Base-by-base conservation (phyloP, 225 moss, liverwort and hornwort species). In the Rhytidiadelphus loreus region DNA sequence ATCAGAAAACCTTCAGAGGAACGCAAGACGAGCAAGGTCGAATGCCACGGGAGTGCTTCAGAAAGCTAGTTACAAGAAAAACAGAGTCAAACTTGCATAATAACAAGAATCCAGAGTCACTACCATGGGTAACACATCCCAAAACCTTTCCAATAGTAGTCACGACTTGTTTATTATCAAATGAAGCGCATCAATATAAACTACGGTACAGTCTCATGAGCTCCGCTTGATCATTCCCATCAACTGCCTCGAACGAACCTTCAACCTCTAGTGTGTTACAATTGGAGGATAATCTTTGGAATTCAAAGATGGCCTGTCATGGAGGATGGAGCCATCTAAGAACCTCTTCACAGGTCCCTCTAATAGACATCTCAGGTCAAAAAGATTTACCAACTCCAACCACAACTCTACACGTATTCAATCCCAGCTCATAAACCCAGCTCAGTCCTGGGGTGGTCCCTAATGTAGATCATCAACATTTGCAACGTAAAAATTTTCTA, bases 201-300 rank as follows among this genome's bases (percentile, higher is more conserved):
- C 84, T 69, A 88, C 83, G 80, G 83, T 83, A 90, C 90, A 88
- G 77, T 68, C 87, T 87, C 87, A 61, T 37, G 73, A 86, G 79
- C 88, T 89, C 92, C 86, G 52, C 56, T 58, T 58, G 70, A 77
- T 66, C 86, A 68, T 90, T 75, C 81, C 81, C 80, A 86, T 43
- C 53, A 80, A 74, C 73, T 80, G 83, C 79, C 85, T 85, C 79
- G 83, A 86, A 64, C 86, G 52, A 65, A 39, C 90, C 77, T 77
- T 68, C 76, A 69, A 83, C 70, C 60, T 57, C 60, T 33, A 52
- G 37, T 24, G 82, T n/a, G 35, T 55, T 39, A 52, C 79, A 53
- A 77, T 55, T 55, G 71, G 83, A 90, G 72, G 78, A 66, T 60
- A 70, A 71, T 50, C 43, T 58, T 80, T 44, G 53, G 66, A 74